Evolutionary conservation across 2,329 filamentous ascomycete genomes (phyloP), one percentile per base, ranked within the genome.

Genomic region (Lizonia empirigonia): DNA sequence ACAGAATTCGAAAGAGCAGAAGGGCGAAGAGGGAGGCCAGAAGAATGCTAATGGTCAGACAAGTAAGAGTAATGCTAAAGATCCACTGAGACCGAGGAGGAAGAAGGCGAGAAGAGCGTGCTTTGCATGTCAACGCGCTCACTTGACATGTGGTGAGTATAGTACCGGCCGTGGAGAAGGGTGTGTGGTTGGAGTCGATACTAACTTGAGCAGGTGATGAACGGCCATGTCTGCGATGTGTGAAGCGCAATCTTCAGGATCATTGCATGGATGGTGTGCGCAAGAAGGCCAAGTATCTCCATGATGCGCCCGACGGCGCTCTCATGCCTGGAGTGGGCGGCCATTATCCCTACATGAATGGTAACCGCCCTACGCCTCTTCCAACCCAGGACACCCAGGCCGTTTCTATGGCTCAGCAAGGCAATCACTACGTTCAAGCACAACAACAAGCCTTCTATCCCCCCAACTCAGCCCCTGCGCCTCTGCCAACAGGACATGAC

Each of bases 221-320:
- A 74, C 84, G 94, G 63, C 94, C 94, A 44, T 99, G 94, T 72
- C 85, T 91, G 68, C 83, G 94, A 67, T 99, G 94, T 73, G 91
- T 97, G 64, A 97, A 97, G 75, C 88, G 94, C 64, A 90, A 91
- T 36, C 83, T 97, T 18, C 89, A 91, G 66, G 91, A 96, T 71
- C 85, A 85, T 55, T 99, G 94, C 69, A 91, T 96, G 73, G 94
- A 99, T 70, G 94, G 94, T 45, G 91, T 97, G 42, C 88, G 94
- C 58, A 99, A 99, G 76, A 99, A 97, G 81, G 94, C 94, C 44
- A 99, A 99, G 74, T 99, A 99, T 74, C 88, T 99, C 49, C 92
- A 97, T 69, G 94, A 97, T 80, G 91, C 93, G 20, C 92, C 93
- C 27, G 85, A 91, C 44, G 91, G 95, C 71, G 91, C 91, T 36